A percentile compares a stretch with the other conserved stretches of the same genome.
Evolutionary conservation across 2,329 filamentous ascomycete species (phyloP).

Genomic region (Venturia nashicola): DNA sequence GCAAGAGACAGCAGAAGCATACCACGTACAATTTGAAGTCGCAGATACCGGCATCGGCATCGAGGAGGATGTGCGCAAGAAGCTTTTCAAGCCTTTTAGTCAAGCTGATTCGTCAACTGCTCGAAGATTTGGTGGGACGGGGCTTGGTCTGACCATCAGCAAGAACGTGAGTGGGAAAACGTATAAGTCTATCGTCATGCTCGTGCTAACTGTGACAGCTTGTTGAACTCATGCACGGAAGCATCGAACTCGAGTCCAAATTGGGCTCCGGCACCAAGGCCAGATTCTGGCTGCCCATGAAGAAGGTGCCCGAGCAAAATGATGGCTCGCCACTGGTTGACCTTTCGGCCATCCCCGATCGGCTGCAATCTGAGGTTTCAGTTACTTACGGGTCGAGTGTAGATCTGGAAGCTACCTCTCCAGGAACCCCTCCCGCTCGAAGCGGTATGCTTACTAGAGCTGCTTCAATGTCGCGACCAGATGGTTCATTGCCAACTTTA

Average conservation of each 20-base stretch:
- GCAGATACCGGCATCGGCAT: constrained; percentile 75
- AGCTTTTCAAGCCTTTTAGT: constrained; percentile 68
- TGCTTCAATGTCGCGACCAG: background rate
- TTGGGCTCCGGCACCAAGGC: constrained; percentile 59
- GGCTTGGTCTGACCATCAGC: constrained; percentile 66
- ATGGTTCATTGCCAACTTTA: background rate
- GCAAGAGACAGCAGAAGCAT: constrained; percentile 49
- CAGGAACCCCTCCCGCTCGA: constrained; percentile 17
- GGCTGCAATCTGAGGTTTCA: constrained; percentile 44
- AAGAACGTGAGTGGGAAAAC: constrained; percentile 43
- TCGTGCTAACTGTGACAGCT: constrained; percentile 23
- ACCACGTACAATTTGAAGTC: constrained; percentile 59
- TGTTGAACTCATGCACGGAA: constrained; percentile 65
- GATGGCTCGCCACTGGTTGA: constrained; percentile 43
- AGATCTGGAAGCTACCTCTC: constrained; percentile 41
- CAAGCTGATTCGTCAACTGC: constrained; percentile 74
- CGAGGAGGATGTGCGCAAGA: constrained; percentile 60
- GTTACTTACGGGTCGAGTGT: constrained; percentile 48
- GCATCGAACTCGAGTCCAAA: constrained; percentile 57
- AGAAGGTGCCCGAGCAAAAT: constrained; percentile 48
- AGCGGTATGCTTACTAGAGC: background rate
- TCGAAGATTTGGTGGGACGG: constrained; percentile 66
- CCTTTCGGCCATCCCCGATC: constrained; percentile 53
- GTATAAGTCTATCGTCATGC: background rate
- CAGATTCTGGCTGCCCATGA: constrained; percentile 66